Percentiles rank a stretch among this genome's conserved stretches.
These are phyloP conservation scores for Penicillium occitanis DNA, from an alignment of 2,329 filamentous ascomycete species.

Conservation along the genomic window DNA sequence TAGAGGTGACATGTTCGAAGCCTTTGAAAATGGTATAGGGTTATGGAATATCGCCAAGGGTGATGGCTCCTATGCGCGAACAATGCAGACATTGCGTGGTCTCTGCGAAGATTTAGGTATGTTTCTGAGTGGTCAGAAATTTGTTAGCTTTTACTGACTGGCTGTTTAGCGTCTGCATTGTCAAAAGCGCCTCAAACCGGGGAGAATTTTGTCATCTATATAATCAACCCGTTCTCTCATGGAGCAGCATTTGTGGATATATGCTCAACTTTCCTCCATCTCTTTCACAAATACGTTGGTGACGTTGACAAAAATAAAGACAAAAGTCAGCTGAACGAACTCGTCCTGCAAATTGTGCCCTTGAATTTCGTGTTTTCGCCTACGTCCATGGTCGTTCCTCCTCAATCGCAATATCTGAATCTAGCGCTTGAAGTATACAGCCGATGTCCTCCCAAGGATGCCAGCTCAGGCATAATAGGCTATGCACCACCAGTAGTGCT, in stretches of 20 bases:
- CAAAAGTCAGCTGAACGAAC: constrained; percentile 43
- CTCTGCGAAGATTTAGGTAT: constrained; percentile 41
- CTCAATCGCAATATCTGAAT: constrained; percentile 49
- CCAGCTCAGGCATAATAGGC: constrained; percentile 40
- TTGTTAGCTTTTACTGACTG: neutral
- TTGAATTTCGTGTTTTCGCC: constrained; percentile 54
- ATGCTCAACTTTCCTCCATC: constrained; percentile 57
- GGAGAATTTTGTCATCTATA: constrained; percentile 57
- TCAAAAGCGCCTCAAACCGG: constrained; percentile 33
- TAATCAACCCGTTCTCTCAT: constrained; percentile 56
- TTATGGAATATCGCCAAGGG: constrained; percentile 36
- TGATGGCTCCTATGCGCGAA: constrained; percentile 33
- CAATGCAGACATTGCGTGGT: constrained; percentile 36
- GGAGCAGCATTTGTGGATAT: constrained; percentile 51
- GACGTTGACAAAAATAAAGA: constrained; percentile 35
- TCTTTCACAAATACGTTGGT: constrained; percentile 56
- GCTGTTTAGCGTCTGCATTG: constrained; percentile 37
- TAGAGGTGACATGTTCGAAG: constrained; percentile 43
- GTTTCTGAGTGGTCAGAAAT: constrained; percentile 10
- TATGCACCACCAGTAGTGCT: constrained; percentile 56
- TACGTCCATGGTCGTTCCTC: constrained; percentile 53
- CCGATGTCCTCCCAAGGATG: constrained; percentile 52
- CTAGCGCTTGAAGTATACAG: constrained; percentile 60
- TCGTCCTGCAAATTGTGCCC: constrained; percentile 60
- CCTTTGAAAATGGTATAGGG: constrained; percentile 40